phyloP scores from a whole-genome alignment of 2,329 filamentous ascomycete species.

The Pseudopyricularia javanii region DNA sequence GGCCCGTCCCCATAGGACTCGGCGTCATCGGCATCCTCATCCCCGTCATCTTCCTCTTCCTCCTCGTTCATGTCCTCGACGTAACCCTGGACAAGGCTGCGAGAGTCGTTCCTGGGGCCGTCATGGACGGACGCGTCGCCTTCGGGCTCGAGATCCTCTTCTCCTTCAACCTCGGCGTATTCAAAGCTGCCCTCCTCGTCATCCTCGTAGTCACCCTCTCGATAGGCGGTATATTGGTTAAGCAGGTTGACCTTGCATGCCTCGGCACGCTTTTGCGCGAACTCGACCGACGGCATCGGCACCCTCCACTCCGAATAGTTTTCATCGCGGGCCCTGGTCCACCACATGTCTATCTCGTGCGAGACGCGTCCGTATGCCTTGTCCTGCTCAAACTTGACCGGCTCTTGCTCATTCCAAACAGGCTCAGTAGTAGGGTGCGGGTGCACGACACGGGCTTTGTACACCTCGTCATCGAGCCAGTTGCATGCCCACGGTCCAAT shows the following conservation, averaged over 20 bases:
- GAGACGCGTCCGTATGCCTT: slow-evolving; percentile 47
- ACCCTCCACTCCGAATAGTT: slow-evolving; percentile 48
- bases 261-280: slow-evolving; percentile 27
- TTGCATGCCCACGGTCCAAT: slow-evolving; percentile 42
- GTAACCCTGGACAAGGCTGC: slow-evolving; percentile 17
- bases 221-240: slow-evolving; percentile 15
- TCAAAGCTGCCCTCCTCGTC: slow-evolving; percentile 35
- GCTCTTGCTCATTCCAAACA: slow-evolving; percentile 37
- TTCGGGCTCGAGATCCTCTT: slow-evolving; percentile 14
- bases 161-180: slow-evolving; percentile 27
- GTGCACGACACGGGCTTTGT: slow-evolving; percentile 22
- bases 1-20: slow-evolving; percentile 71
- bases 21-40: slow-evolving; percentile 61
- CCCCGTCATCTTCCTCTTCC: slow-evolving; percentile 43
- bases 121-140: slow-evolving; percentile 8
- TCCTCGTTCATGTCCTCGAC: slow-evolving; percentile 31
- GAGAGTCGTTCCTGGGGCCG: slow-evolving; percentile 1
- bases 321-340: slow-evolving; percentile 45
- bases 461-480: slow-evolving; percentile 31
- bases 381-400: slow-evolving; percentile 47
- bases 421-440: slow-evolving; percentile 23
- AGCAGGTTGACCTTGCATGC: slow-evolving; percentile 1
- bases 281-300: slow-evolving; percentile 47
- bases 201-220: slow-evolving; percentile 29
- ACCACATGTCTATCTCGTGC: slow-evolving; percentile 53